A percentile compares a stretch with the other conserved stretches of the same genome.
phyloP scores from a whole-genome alignment of 345 rosid species.

The Salix caprea region DNA sequence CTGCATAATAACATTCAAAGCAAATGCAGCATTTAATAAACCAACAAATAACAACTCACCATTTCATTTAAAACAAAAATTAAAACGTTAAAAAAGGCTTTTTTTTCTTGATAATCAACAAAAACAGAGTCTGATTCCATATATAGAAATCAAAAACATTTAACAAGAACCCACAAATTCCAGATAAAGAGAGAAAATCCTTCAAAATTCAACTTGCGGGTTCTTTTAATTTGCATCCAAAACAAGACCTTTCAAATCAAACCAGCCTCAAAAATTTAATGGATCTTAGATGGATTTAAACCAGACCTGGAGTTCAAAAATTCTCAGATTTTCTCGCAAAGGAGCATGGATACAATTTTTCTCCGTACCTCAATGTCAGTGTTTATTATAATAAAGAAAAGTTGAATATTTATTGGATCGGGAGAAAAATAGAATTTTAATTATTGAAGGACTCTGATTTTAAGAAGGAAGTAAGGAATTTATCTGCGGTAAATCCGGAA shows the following conservation, averaged over 20 bases:
- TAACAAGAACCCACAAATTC: neutral
- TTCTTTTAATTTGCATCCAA: neutral
- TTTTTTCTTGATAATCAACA: neutral
- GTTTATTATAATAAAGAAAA: neutral
- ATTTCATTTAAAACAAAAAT: neutral
- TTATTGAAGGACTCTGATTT: neutral
- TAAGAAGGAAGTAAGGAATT: neutral
- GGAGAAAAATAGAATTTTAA: conserved; percentile 9
- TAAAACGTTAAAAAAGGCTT: neutral
- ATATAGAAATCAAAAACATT: neutral
- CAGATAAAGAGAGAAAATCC: neutral
- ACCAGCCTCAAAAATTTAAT: neutral
- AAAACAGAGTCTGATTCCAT: neutral
- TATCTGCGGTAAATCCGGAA: conserved; percentile 1
- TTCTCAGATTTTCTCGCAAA: neutral
- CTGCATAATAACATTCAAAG: neutral
- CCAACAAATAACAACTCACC: neutral
- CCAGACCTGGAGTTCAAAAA: neutral
- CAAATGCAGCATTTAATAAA: neutral
- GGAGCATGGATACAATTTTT: neutral
- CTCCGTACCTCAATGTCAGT: neutral
- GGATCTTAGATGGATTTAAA: neutral
- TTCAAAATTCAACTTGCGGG: neutral
- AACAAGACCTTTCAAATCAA: neutral
- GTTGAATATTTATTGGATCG: conserved; percentile 17